phyloP scores from a whole-genome alignment of 1,284 basidiomycete species.

The Agaricales sp. region DNA sequence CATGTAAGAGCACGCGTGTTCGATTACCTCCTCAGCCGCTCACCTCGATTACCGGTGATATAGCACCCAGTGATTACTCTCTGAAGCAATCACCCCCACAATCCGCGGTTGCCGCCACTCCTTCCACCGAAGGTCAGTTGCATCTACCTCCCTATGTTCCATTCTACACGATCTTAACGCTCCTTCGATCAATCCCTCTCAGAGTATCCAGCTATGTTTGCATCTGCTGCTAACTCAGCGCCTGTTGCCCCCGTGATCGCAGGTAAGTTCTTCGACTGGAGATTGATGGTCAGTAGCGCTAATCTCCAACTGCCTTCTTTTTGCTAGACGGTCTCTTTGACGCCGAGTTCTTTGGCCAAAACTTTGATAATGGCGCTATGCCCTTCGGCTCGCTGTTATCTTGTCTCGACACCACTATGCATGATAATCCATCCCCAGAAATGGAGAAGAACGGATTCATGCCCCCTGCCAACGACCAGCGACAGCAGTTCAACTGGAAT shows the following conservation, averaged over 20 bases:
- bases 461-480: background rate
- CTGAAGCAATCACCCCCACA: background rate
- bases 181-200: background rate
- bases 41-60: too few relatives aligned
- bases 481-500: constrained; percentile 1
- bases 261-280: background rate
- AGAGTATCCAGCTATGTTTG: background rate
- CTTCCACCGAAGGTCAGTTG: background rate
- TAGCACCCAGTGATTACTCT: background rate
- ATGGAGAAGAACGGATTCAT: background rate
- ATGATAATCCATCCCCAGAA: background rate
- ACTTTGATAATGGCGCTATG: background rate
- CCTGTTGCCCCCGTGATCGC: background rate
- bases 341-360: background rate
- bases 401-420: background rate
- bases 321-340: background rate
- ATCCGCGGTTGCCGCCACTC: background rate
- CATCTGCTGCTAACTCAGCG: background rate
- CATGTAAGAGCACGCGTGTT: background rate
- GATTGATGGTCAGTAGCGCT: background rate
- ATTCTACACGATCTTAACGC: background rate
- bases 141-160: background rate
- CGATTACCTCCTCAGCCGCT: background rate
- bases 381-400: background rate
- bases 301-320: background rate